Percentiles rank a stretch among this genome's conserved stretches.
These are phyloP conservation scores for Lasiosphaeria miniovina DNA, from an alignment of 495 filamentous ascomycete genomes.

Conservation along the genomic window DNA sequence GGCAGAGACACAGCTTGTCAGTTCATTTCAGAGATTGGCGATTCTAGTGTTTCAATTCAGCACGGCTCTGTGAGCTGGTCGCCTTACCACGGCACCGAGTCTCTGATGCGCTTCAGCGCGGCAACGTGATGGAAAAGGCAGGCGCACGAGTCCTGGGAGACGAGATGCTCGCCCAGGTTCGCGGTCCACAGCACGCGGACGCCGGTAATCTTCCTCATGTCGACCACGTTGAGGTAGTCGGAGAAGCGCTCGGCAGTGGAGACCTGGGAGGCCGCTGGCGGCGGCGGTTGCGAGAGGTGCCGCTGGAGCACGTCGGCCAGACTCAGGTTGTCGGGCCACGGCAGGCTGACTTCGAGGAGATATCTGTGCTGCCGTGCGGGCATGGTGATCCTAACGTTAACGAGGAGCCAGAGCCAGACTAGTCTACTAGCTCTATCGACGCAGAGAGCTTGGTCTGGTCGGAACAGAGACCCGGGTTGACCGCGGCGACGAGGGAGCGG, in stretches of 20 bases:
- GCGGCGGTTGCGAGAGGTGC: slow-evolving; percentile 6
- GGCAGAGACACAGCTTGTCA: background rate
- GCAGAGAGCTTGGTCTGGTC: background rate
- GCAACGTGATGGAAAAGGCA: slow-evolving; percentile 39
- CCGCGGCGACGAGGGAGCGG: background rate
- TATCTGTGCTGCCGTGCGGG: background rate
- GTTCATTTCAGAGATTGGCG: too few species aligned
- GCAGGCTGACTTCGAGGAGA: background rate
- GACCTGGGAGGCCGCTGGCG: background rate
- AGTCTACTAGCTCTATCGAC: background rate
- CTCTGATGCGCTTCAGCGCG: slow-evolving; percentile 27
- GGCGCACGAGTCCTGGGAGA: slow-evolving; percentile 31
- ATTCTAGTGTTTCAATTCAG: too few species aligned
- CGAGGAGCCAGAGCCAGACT: background rate
- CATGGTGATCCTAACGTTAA: background rate
- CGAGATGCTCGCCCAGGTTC: slow-evolving; percentile 42
- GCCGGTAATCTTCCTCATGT: slow-evolving; percentile 25
- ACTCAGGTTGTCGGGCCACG: background rate
- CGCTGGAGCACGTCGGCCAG: background rate
- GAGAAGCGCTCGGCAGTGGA: background rate
- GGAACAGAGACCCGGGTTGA: background rate
- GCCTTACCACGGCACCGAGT: background rate
- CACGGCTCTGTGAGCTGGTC: too few species aligned
- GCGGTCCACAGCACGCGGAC: slow-evolving; percentile 37
- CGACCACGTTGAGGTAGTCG: background rate